phyloP scores from a whole-genome alignment of 441 rosid genomes.

The Adansonia gregorii region DNA sequence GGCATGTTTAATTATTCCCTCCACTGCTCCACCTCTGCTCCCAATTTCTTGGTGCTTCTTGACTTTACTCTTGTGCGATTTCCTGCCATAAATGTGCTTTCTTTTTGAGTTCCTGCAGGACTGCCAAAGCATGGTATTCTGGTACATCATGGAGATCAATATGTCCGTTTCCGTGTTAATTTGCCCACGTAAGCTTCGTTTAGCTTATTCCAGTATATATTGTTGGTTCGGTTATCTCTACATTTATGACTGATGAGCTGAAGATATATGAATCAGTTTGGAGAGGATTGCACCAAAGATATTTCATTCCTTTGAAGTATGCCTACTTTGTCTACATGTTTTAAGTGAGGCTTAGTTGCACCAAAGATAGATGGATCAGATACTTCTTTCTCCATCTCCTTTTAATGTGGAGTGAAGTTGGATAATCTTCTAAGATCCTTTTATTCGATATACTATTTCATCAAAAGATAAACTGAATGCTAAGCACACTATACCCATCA shows the following conservation, averaged over 20 bases:
- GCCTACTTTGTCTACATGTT: not conserved
- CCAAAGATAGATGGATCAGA: too few relatives aligned
- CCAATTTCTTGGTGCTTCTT: conserved; percentile 12
- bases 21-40: not conserved
- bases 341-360: not conserved
- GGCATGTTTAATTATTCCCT: conserved; percentile 43
- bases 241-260: not conserved
- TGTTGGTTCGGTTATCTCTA: not conserved
- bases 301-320: not conserved
- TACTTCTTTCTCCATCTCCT: not conserved
- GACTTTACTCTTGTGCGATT: conserved; percentile 12
- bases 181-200: conserved; percentile 70
- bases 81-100: conserved; percentile 30
- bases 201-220: not conserved
- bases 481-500: not conserved
- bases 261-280: not conserved
- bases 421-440: not conserved
- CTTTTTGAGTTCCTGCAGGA: conserved; percentile 51
- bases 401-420: not conserved
- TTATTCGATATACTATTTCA: not conserved
- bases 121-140: conserved; percentile 73
- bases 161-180: conserved; percentile 73
- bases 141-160: conserved; percentile 78
- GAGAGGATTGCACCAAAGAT: not conserved
- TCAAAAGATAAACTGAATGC: conserved; percentile 16